These are phyloP conservation scores for Asterionellopsis glacialis DNA, from an alignment of 108 stramenopile genomes.

Conservation along the genomic window DNA sequence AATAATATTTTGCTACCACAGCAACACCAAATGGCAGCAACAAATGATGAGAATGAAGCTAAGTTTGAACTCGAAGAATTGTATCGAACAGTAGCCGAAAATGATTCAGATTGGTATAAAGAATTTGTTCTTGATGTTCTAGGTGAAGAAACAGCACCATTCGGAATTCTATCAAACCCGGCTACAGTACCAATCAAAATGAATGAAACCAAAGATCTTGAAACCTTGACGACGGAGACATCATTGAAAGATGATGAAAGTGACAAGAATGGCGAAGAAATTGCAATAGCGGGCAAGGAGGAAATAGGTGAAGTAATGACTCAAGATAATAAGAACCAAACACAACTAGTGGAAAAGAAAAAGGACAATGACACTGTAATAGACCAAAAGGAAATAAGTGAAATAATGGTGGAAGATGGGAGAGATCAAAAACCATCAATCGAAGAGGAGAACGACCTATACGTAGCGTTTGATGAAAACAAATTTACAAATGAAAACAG, in stretches of 20 bases:
- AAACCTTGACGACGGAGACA: background rate
- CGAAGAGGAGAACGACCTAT: background rate
- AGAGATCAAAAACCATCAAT: background rate
- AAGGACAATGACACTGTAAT: background rate
- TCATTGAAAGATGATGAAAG: background rate
- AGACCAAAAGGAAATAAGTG: background rate
- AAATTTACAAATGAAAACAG: background rate
- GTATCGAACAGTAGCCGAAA: constrained; percentile 12
- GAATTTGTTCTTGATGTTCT: constrained; percentile 29
- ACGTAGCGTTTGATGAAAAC: background rate
- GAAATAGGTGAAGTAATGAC: background rate
- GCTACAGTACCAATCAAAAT: background rate
- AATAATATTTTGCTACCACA: no score
- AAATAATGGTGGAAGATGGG: background rate
- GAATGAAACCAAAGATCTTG: background rate
- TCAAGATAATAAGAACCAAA: background rate
- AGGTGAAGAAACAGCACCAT: constrained; percentile 13
- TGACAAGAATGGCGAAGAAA: background rate
- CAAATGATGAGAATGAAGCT: no score
- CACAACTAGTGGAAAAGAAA: background rate
- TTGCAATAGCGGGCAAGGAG: background rate
- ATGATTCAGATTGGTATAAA: constrained; percentile 40
- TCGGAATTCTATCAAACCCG: background rate
- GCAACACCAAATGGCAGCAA: no score
- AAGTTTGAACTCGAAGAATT: constrained; percentile 1